A percentile compares a stretch with the other conserved stretches of the same genome.
phyloP scores from a whole-genome alignment of 768 basidiomycete species.

The Crucibulum laeve region DNA sequence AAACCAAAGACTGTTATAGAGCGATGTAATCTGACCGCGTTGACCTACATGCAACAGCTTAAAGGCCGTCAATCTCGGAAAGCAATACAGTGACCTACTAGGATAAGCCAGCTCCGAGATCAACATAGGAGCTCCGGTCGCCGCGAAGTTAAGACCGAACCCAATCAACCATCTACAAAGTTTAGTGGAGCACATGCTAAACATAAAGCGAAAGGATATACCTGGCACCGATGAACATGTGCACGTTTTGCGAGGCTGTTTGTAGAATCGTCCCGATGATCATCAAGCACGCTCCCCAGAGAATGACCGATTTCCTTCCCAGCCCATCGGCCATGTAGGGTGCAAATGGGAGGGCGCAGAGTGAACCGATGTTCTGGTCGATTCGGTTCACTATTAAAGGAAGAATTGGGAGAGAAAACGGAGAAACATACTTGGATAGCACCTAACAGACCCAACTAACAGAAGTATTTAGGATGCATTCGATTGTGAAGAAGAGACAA shows the following conservation, averaged over 20 bases:
- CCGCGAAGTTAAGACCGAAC: slow-evolving; percentile 16
- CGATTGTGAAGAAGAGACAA: background rate
- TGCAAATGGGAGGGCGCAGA: slow-evolving; percentile 15
- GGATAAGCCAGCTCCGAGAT: slow-evolving; percentile 18
- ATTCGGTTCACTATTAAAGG: background rate
- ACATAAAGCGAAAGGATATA: background rate
- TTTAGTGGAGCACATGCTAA: background rate
- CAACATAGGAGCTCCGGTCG: slow-evolving; percentile 15
- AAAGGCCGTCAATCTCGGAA: background rate
- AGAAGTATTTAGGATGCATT: no score
- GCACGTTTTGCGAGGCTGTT: slow-evolving; percentile 43
- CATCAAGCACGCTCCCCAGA: slow-evolving; percentile 48
- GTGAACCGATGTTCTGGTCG: slow-evolving; percentile 16
- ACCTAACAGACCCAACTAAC: slow-evolving; percentile 13
- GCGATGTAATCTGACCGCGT: slow-evolving; percentile 12
- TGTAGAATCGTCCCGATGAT: slow-evolving; percentile 45
- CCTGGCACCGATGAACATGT: slow-evolving; percentile 57
- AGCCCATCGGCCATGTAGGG: slow-evolving; percentile 36
- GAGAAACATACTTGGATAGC: slow-evolving; percentile 14
- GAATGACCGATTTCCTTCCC: slow-evolving; percentile 46
- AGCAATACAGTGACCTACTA: slow-evolving; percentile 2
- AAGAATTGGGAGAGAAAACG: background rate
- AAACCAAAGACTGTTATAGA: slow-evolving; percentile 19
- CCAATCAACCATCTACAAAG: slow-evolving; percentile 7
- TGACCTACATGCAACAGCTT: slow-evolving; percentile 7